A percentile compares a stretch with the other conserved stretches of the same genome.
These are phyloP conservation scores for Fusarium nelsonii DNA, from an alignment of 2,329 filamentous ascomycete species.

Conservation along the genomic window DNA sequence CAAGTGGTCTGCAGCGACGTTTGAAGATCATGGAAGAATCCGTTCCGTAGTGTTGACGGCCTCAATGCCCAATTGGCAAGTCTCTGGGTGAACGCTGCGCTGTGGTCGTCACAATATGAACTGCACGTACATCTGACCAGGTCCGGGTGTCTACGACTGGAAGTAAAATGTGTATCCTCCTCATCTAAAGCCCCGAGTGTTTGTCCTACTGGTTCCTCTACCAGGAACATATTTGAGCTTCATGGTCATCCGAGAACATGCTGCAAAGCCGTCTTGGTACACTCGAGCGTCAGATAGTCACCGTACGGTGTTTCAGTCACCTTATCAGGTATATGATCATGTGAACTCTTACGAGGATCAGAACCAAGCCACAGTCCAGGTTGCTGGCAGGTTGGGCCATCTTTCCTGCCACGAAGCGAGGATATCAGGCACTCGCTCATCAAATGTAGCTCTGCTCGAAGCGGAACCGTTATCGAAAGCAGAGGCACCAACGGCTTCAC, in stretches of 20 bases:
- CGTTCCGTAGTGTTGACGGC: background rate
- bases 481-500: slow-evolving; percentile 71
- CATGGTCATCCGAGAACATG: background rate
- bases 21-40: background rate
- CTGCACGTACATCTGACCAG: background rate
- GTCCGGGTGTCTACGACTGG: slow-evolving; percentile 23
- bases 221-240: background rate
- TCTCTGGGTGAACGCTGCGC: background rate
- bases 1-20: background rate
- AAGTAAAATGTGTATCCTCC: background rate
- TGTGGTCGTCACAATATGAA: background rate
- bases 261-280: background rate
- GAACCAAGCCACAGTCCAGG: slow-evolving; percentile 97
- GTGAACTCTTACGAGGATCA: slow-evolving; percentile 55
- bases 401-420: slow-evolving; percentile 93
- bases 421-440: slow-evolving; percentile 93
- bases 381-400: slow-evolving; percentile 89
- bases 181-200: background rate
- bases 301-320: background rate
- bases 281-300: background rate
- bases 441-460: slow-evolving; percentile 80
- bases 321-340: background rate
- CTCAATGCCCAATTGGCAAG: background rate
- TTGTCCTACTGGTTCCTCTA: background rate
- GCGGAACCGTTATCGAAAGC: slow-evolving; percentile 78